Evolutionary conservation across 2,329 filamentous ascomycete species (phyloP), one percentile per base, ranked within the genome.

Genomic region (Cladosporium cucumerinum): DNA sequence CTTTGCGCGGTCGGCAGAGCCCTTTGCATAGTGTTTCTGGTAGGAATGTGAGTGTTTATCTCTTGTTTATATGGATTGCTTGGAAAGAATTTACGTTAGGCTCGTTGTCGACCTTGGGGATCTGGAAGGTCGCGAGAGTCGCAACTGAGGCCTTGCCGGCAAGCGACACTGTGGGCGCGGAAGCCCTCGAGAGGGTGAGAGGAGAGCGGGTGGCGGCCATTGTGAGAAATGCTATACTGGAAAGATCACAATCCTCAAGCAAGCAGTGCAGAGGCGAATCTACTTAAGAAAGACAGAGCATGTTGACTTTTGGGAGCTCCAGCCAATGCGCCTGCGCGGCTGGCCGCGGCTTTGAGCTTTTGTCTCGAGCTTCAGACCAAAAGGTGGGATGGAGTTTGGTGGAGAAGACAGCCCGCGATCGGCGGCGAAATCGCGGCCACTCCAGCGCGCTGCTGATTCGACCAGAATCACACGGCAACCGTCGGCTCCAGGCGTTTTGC

Each of bases 1-100:
- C 69, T 87, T 89, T 72, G 89, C 85, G 67, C 94, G 86, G 75
- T 97, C 91, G 26, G 87, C 79, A 1, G 93, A 95, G 66, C 89
- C 92, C 78, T 95, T 95, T 68, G 84, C 84, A 77, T 97, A 99
- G 79, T 94, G 90, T 82, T 96, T 90, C 93, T 97, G 72, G 64
- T 21, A 2, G 18, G 7, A 8, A 8, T 23, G 21, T 60, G 12
- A 68, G 64, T 30, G 18, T 10, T 2, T 63, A 28, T 68, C 66
- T 49, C 8, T 51, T 54, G 69, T 66, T 23, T 51, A 23, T n/a
- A 36, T 5, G 18, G 23, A 51, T 4, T n/a, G 5, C 34, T 21
- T 52, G 21, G 8, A 21, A 18, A 46, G 1, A 21, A 63, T 91
- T 78, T 79, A 97, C 93, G 77, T 97, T 99, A n/a, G 92, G 92